These are phyloP conservation scores for Boletus reticuloceps DNA, from an alignment of 768 basidiomycete species.

Conservation along the genomic window DNA sequence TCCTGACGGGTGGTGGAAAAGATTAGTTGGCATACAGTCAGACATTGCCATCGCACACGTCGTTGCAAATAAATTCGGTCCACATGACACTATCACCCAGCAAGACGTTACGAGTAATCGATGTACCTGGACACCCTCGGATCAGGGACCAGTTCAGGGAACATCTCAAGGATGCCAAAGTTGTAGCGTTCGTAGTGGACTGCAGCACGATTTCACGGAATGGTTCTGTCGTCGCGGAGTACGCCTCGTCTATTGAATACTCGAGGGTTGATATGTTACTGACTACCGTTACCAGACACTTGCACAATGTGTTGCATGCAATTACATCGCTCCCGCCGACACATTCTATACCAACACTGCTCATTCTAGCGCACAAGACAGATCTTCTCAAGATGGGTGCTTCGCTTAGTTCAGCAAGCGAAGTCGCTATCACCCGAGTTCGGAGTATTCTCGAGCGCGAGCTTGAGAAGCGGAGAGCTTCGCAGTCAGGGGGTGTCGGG, in stretches of 20 bases:
- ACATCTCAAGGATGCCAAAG: conserved; percentile 58
- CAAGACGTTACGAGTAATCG: conserved; percentile 55
- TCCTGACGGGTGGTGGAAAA: conserved; percentile 8
- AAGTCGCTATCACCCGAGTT: conserved; percentile 68
- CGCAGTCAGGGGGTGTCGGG: conserved; percentile 63
- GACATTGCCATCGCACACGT: conserved; percentile 68
- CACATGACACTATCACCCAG: conserved; percentile 41
- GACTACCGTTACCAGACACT: conserved; percentile 46
- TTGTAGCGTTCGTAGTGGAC: conserved; percentile 77
- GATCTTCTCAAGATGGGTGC: conserved; percentile 59
- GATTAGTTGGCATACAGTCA: conserved; percentile 63
- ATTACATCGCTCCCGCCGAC: conserved; percentile 74
- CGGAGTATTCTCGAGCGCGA: conserved; percentile 80
- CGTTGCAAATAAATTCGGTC: conserved; percentile 69
- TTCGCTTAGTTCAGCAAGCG: conserved; percentile 32
- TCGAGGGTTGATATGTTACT: neutral
- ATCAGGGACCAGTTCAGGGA: conserved; percentile 73
- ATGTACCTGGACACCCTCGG: conserved; percentile 85
- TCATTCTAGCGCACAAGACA: conserved; percentile 74
- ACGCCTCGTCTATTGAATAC: conserved; percentile 23
- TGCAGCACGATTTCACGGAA: conserved; percentile 76
- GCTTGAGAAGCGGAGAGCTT: conserved; percentile 69
- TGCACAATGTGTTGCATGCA: conserved; percentile 69
- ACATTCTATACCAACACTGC: conserved; percentile 53
- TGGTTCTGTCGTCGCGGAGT: conserved; percentile 78